Base-by-base conservation (phyloP, 148 eudicot species). In the Rhododendron griersonianum region DNA sequence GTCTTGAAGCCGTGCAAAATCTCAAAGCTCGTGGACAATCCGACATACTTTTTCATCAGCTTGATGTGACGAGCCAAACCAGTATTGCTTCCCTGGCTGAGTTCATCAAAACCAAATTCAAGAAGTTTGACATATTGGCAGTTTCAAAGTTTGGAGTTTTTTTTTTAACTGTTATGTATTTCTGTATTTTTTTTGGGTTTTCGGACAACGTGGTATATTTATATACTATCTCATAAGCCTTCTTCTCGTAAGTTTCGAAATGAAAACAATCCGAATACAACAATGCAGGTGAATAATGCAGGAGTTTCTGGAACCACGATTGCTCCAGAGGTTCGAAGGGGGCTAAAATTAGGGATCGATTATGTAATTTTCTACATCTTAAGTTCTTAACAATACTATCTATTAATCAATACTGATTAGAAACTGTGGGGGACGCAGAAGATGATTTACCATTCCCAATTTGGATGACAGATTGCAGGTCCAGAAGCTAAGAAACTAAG, bases 111-210 rank as follows among this genome's bases (percentile, higher is more conserved):
- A 30, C 37, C 18, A 83, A 81, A 5, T 86, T 63, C 39, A 59
- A 71, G n/a, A 89, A 83, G 78, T 87, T 89, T 51, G 87, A 89
- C 50, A 86, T 89, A 7, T 65, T 89, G 86, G 90, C 84, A 55
- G 0, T 15, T 18, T 80, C 3, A 1, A 79, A 47, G 19, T 25
- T 25, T 15, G 11, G 25, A 21, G 25, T 25, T 23, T 48, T 47
- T 79, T 2, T 13, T 45, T 47, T 5, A 47, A 13, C 57, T 13
- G 3, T 14, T 13, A 2, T 2, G 0, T 3, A 51, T 48, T 48
- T 48, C 57, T 48, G 14, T 23, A 21, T n/a, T 45, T 13, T 61
- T 61, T 21, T 30, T 30, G 30, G 67, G 5, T 44, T 78, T 16
- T 23, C 4, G 33, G 11, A 41, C 76, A 57, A 57, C n/a, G n/a